Evolutionary conservation across 345 rosid genomes (phyloP), one percentile per base, ranked within the genome.

Genomic region (Boechera retrofracta): DNA sequence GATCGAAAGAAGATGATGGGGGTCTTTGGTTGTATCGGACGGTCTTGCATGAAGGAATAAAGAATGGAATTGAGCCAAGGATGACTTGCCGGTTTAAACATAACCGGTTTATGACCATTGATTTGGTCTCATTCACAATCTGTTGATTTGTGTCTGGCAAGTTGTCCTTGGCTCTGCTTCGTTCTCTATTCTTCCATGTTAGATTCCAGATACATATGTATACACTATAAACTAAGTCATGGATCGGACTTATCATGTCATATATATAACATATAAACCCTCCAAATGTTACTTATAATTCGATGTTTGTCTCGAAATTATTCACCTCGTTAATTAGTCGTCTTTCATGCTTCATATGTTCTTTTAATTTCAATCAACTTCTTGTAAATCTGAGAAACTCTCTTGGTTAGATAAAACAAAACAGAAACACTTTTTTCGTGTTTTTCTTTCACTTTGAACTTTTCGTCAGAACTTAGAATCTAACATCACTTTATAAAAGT

Each of bases 31-130:
- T 56, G 48, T 77, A 65, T 77, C 45, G 65, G 42, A 69, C 67
- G 67, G 79, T 74, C 79, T 81, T 72, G 73, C 82, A 47, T 81
- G 84, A 68, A 49, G 67, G 67, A 76, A 64, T 66, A 64, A 57
- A 75, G 84, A 71, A 29, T 72, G 77, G 67, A 54, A 11, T 24
- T 78, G 84, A 83, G 82, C 86, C 84, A 81, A 83, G 82, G 84
- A 83, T 83, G 86, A 67, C 82, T 83, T 83, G 86, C 86, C 76
- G 67, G 66, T 67, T 62, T 51, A 57, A 49, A 49, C 41, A 24
- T 49, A 62, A 60, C 48, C 69, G 39, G 41, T 71, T 53, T 36
- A 63, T 69, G 56, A 58, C 31, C 48, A 63, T 21, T 62, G 15
- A 26, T 71, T 36, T 56, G 76, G 72, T 56, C 41, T 48, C 8